A percentile compares a stretch with the other conserved stretches of the same genome.
Conservation (phyloP, 116 monocot species). For the Cymodocea nodosa region DNA sequence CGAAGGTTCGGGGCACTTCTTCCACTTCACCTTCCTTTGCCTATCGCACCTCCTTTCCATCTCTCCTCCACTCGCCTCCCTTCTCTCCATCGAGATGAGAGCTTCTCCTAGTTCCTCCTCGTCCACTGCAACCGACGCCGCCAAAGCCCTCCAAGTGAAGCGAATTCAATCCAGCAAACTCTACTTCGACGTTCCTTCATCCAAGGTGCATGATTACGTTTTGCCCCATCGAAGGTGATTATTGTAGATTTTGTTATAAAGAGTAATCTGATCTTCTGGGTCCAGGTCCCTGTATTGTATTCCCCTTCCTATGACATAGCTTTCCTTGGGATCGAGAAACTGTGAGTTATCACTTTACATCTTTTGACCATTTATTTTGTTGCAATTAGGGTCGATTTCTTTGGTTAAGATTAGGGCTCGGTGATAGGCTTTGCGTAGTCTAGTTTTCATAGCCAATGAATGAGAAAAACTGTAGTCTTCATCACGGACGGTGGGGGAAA, state of each 20-base stretch:
- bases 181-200: slow-evolving; percentile 54
- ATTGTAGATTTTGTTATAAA: neutral
- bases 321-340: slow-evolving; percentile 73
- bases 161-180: slow-evolving; percentile 83
- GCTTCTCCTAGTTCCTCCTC: neutral
- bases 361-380: no score
- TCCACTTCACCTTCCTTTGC: no score
- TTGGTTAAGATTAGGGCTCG: no score
- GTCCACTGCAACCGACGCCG: slow-evolving; percentile 2
- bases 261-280: neutral
- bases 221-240: neutral
- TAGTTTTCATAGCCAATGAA: no score
- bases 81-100: no score
- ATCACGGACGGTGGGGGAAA: no score
- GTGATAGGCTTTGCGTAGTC: no score
- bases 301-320: slow-evolving; percentile 70
- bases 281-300: slow-evolving; percentile 64
- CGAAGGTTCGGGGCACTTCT: no score
- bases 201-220: slow-evolving; percentile 29
- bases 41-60: no score
- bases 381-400: no score
- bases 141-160: slow-evolving; percentile 24
- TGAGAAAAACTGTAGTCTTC: no score
- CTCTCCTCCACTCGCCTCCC: no score
- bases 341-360: slow-evolving; percentile 37